These are phyloP conservation scores for Apophysomyces elegans DNA, from an alignment of 371 early-diverging fungal genomes.

Conservation along the genomic window DNA sequence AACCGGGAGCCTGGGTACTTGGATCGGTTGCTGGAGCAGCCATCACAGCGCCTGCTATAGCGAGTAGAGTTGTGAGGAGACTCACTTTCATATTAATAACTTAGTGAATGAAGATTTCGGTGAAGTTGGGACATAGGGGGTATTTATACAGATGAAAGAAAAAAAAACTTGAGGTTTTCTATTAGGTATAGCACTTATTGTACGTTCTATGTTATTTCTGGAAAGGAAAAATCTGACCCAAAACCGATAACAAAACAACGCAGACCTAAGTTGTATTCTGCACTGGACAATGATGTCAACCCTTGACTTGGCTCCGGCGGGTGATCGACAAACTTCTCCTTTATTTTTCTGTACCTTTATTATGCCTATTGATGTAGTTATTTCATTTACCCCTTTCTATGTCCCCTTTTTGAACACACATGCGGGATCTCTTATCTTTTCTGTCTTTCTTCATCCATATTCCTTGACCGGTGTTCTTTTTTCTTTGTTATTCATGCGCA, in stretches of 20 bases:
- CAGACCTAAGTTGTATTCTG: background rate
- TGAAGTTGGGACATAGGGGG: background rate
- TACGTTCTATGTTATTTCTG: no score
- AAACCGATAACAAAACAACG: no score
- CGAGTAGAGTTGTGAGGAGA: conserved; percentile 14
- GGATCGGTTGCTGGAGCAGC: conserved; percentile 13
- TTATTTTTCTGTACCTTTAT: background rate
- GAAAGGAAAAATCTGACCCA: no score
- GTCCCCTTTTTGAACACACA: no score
- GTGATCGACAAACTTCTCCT: conserved; percentile 4
- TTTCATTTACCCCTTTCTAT: no score
- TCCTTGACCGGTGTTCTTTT: background rate
- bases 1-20: conserved; percentile 10
- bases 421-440: no score
- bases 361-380: background rate
- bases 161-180: background rate
- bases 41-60: conserved; percentile 14
- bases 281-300: background rate
- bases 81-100: conserved; percentile 16
- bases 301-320: background rate
- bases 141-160: background rate
- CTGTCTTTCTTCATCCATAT: no score
- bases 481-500: background rate
- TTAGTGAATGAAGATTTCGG: background rate
- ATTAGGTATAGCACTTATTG: background rate